Evolutionary conservation across 2,329 filamentous ascomycete genomes (phyloP).

Genomic region (Fusarium papillatum): DNA sequence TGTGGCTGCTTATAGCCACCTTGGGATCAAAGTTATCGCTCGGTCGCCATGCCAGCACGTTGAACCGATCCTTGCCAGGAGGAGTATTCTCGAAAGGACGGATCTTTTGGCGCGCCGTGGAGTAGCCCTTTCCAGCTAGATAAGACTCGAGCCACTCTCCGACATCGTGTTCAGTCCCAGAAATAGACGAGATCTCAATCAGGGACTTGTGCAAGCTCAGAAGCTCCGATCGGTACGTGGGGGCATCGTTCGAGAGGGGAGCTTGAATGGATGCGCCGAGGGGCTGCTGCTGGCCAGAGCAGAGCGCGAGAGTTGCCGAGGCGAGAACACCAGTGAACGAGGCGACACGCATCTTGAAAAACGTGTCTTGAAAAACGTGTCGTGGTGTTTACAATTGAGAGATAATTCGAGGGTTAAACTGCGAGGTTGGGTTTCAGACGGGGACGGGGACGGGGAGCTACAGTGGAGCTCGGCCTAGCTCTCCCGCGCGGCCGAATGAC

Average conservation of each 20-base stretch:
- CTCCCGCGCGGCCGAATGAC: conserved; percentile 19
- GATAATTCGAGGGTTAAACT: not conserved
- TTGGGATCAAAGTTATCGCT: conserved; percentile 62
- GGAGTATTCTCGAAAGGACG: conserved; percentile 48
- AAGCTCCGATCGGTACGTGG: conserved; percentile 63
- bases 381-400: conserved; percentile 17
- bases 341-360: conserved; percentile 28
- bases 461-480: conserved; percentile 26
- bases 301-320: conserved; percentile 24
- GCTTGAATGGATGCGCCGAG: conserved; percentile 9
- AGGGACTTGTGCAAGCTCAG: conserved; percentile 82
- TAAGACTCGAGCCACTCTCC: conserved; percentile 78
- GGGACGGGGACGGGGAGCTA: not conserved
- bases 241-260: conserved; percentile 34
- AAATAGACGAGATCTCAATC: conserved; percentile 81
- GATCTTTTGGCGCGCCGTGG: conserved; percentile 58
- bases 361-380: conserved; percentile 14
- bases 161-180: conserved; percentile 76
- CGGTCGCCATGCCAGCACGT: conserved; percentile 79
- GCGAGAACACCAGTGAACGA: conserved; percentile 21
- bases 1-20: conserved; percentile 83
- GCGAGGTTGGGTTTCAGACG: conserved; percentile 4
- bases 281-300: conserved; percentile 26
- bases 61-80: conserved; percentile 64
- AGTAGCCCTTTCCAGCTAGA: conserved; percentile 65